Conservation (phyloP, 306 rosid species). For the Aeschynomene evenia region DNA sequence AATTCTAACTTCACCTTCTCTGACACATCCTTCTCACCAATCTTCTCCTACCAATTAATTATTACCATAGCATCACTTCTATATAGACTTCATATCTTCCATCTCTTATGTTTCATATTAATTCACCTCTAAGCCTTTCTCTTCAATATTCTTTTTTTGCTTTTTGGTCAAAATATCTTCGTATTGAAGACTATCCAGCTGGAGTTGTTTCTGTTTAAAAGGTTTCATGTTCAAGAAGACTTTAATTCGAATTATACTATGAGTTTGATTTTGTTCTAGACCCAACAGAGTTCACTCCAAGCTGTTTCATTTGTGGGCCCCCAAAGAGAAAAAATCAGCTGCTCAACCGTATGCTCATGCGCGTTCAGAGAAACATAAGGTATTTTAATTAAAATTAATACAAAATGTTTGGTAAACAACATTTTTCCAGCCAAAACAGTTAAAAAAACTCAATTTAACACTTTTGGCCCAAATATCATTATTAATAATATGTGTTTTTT, state of each 20-base stretch:
- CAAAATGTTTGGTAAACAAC: too few species aligned
- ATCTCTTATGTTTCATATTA: conserved; percentile 28
- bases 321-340: background rate
- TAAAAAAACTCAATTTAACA: too few species aligned
- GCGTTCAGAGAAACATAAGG: conserved; percentile 30
- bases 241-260: conserved; percentile 9
- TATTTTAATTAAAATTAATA: too few species aligned
- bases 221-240: conserved; percentile 9
- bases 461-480: too few species aligned
- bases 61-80: conserved; percentile 29
- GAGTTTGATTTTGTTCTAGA: conserved; percentile 21
- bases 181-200: too few species aligned
- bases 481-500: too few species aligned
- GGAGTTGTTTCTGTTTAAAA: conserved; percentile 4
- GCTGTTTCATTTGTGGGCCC: conserved; percentile 1
- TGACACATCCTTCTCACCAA: conserved; percentile 60
- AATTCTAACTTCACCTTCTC: conserved; percentile 69
- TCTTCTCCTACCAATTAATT: conserved; percentile 22
- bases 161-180: too few species aligned
- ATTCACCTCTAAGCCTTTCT: background rate
- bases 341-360: conserved; percentile 25
- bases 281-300: conserved; percentile 23
- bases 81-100: conserved; percentile 29
- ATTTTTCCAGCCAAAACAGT: too few species aligned
- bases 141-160: too few species aligned